Conservation (phyloP, 2,329 filamentous ascomycete genomes). For the Penicillium palitans region DNA sequence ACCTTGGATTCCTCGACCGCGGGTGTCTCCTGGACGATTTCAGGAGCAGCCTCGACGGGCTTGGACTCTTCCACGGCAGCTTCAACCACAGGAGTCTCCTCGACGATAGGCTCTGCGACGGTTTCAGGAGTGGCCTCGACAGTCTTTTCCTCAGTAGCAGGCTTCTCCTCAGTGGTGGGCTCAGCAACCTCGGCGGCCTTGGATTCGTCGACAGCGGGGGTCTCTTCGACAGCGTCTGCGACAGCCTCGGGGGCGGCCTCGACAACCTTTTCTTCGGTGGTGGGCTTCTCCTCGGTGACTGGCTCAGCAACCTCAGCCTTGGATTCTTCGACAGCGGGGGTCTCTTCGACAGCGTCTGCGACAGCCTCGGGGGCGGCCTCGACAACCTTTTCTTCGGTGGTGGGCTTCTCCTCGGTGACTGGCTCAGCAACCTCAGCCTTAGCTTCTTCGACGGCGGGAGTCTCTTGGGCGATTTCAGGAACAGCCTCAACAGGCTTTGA, state of each 20-base stretch:
- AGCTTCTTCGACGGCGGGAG: not conserved
- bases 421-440: not conserved
- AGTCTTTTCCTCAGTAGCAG: not conserved
- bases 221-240: not conserved
- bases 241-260: conserved; percentile 3
- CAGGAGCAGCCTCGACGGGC: conserved; percentile 3
- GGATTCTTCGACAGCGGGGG: not conserved
- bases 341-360: not conserved
- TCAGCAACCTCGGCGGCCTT: not conserved
- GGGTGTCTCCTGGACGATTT: not conserved
- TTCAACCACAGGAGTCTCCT: not conserved
- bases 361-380: not conserved
- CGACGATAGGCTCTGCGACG: not conserved
- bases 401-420: conserved; percentile 1
- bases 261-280: not conserved
- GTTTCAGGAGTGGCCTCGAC: not conserved
- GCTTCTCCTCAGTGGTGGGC: conserved; percentile 1
- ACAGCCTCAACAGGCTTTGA: not conserved
- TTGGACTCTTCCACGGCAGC: conserved; percentile 4
- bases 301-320: not conserved
- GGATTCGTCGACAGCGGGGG: conserved; percentile 1
- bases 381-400: conserved; percentile 8
- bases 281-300: not conserved
- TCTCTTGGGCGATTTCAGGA: conserved; percentile 7
- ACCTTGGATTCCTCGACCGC: not conserved